Percentiles rank a stretch among this genome's conserved stretches.
Evolutionary conservation across 2,329 filamentous ascomycete genomes (phyloP).

Genomic region (Fusarium abutilonis): DNA sequence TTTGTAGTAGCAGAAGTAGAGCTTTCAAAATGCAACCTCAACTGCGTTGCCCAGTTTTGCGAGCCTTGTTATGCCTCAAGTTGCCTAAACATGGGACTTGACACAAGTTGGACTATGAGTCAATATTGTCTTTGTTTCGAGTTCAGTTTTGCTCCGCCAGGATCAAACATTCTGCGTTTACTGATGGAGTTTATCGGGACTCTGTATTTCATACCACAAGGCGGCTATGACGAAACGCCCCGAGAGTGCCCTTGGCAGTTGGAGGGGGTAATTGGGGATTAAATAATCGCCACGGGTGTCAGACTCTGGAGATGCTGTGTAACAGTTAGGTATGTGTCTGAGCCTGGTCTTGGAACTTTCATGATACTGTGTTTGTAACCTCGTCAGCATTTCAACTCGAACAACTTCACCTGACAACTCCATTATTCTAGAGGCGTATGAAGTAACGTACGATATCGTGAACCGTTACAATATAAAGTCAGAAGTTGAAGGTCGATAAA

Average conservation of each 20-base stretch:
- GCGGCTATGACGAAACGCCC: not conserved
- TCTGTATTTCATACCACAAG: too few species aligned
- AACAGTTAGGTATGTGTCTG: not conserved
- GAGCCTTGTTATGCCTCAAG: not conserved
- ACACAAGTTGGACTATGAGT: not conserved
- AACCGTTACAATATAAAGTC: too few species aligned
- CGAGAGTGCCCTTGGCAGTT: not conserved
- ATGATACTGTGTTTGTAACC: not conserved
- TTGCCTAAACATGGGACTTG: not conserved
- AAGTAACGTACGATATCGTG: too few species aligned
- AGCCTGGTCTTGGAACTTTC: not conserved
- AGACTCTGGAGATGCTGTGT: not conserved
- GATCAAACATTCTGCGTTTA: not conserved
- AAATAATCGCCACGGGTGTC: not conserved
- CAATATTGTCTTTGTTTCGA: not conserved
- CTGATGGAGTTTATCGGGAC: not conserved
- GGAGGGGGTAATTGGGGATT: not conserved
- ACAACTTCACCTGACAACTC: not conserved
- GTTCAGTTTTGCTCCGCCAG: not conserved
- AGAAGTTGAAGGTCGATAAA: too few species aligned
- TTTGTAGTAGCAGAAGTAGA: not conserved
- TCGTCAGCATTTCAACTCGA: not conserved
- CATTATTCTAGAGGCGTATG: too few species aligned
- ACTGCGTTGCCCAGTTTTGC: not conserved
- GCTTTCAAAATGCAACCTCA: conserved; percentile 11